Evolutionary conservation across 805 yeast species (phyloP).

Genomic region (Yarrowia sp.): DNA sequence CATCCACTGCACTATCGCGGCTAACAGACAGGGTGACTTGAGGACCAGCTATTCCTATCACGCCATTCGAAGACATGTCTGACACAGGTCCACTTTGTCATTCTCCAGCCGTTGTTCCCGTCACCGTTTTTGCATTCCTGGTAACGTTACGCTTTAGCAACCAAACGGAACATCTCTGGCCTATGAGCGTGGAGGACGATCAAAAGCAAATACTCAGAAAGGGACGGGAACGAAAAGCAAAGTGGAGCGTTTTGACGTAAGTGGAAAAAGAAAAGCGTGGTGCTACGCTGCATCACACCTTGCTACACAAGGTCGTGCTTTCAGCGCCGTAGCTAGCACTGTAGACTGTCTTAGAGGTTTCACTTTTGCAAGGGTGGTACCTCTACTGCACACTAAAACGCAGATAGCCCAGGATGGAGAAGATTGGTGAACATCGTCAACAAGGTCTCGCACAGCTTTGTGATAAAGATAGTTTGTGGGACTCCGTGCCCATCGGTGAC

Average conservation of each 20-base stretch:
- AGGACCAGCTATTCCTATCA: background rate
- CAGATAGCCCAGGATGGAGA: background rate
- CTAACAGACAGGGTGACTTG: too few species aligned
- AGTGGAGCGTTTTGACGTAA: background rate
- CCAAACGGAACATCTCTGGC: conserved; percentile 16
- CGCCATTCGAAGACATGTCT: conserved; percentile 1
- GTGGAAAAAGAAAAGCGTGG: background rate
- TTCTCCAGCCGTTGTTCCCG: conserved; percentile 22
- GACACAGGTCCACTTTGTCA: background rate
- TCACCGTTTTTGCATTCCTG: conserved; percentile 23
- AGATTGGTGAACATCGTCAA: background rate
- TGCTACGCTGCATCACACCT: background rate
- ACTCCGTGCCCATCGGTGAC: conserved; percentile 6
- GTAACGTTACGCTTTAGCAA: conserved; percentile 23
- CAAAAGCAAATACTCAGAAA: conserved; percentile 3
- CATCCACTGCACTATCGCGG: too few species aligned
- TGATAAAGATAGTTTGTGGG: conserved; percentile 5
- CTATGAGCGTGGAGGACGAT: background rate
- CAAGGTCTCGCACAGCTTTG: background rate
- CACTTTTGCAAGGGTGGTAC: too few species aligned
- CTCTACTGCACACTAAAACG: background rate
- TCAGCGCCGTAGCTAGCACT: too few species aligned
- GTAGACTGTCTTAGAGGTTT: too few species aligned
- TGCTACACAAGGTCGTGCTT: background rate
- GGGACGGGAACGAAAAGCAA: conserved; percentile 9